Evolutionary conservation across 2,329 filamentous ascomycete species (phyloP), one percentile per base, ranked within the genome.

Genomic region (Aurifilum marmelostoma): DNA sequence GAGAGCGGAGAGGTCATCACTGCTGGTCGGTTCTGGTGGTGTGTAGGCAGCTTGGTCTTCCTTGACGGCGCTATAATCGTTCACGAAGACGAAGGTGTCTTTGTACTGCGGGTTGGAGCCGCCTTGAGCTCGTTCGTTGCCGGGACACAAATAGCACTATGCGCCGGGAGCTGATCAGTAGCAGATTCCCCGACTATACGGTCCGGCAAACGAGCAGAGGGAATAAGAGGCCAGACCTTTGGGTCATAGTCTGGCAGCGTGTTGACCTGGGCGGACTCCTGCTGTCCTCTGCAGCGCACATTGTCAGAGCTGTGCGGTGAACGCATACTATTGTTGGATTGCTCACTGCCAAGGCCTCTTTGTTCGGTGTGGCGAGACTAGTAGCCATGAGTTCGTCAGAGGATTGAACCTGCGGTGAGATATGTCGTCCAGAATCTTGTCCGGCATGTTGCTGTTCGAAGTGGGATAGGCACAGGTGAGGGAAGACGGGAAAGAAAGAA

Each of bases 281-380:
- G 89, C 73, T 92, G 89, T 70, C 92, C 92, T 84, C 92, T 94
- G 24, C 18, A 47, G 43, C 8, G 24, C 5, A 60, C 34, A 54
- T 24, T 37, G 56, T 71, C 47, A 71, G 69, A 32, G n/a, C 24
- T 50, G 18, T 39, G 12, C n/a, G 11, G 21, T 27, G 14, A 3
- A 14, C 14, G n/a, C 16, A 18, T 14, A 24, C 16, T 8, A 12
- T 59, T 16, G 24, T 24, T 41, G 27, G 29, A 27, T 12, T 64
- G 84, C 92, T 87, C 84, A 97, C 93, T 97, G 96, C 96, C 96
- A 99, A 76, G 96, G 96, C 73, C 96, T 88, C 87, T 98, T 98
- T 66, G 94, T 98, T 67, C 96, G 87, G 80, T 99, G 96, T 71
- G 96, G 96, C 21, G 96, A 98, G 18, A 99, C 96, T 50, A 99